phyloP scores from a whole-genome alignment of 768 basidiomycete genomes.

The Lactarius sanguifluus region DNA sequence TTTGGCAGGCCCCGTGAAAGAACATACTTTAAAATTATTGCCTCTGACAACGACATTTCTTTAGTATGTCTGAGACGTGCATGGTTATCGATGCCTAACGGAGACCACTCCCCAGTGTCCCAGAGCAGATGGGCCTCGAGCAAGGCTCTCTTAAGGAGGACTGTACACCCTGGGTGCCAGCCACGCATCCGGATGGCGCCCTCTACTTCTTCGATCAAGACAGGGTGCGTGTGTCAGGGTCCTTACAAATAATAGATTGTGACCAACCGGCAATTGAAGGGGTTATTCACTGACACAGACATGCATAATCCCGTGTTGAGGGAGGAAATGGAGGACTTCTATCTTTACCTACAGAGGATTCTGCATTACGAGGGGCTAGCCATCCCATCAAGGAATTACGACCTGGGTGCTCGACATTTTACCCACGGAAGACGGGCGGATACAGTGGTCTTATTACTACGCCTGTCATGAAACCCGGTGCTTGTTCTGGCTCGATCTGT shows the following conservation, averaged over 20 bases:
- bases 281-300: conserved; percentile 53
- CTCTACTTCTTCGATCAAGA: not conserved
- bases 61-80: conserved; percentile 2
- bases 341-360: not conserved
- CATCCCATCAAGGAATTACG: not conserved
- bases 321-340: conserved; percentile 37
- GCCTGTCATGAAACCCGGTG: not conserved
- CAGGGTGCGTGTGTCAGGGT: conserved; percentile 17
- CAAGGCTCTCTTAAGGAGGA: not conserved
- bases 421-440: conserved; percentile 39
- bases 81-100: not conserved
- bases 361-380: conserved; percentile 20
- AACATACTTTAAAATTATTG: not conserved
- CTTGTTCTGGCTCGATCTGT: conserved; percentile 48
- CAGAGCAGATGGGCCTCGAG: not conserved
- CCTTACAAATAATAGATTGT: not conserved
- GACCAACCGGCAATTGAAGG: conserved; percentile 34
- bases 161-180: conserved; percentile 41
- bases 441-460: conserved; percentile 36
- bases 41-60: conserved; percentile 13
- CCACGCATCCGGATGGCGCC: not conserved
- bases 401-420: conserved; percentile 20
- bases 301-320: conserved; percentile 41
- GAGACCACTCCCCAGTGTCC: not conserved
- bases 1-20: conserved; percentile 13